Base-by-base conservation (phyloP, 768 basidiomycete species). In the Sutorius australiensis region DNA sequence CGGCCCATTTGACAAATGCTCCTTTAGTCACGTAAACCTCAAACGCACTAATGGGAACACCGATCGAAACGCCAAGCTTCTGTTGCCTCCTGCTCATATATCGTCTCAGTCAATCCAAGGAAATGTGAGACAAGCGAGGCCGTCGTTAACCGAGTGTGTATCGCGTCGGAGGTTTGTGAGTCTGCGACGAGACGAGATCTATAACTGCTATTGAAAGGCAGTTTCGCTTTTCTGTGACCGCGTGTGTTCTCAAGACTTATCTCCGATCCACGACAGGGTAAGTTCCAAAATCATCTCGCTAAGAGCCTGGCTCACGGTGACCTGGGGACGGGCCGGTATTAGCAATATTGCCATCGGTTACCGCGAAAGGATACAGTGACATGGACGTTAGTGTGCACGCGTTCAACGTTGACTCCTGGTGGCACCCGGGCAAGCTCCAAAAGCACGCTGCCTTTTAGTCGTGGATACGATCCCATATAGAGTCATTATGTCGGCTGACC, bases 41-140 rank as follows among this genome's bases (percentile, higher is more conserved):
- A 56, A 72, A 38, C 74, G 83, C 42, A 79, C 79, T 10, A 77
- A 76, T 54, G 75, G 86, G 51, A 83, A 83, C 58, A 83, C 78
- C 0, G 13, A 72, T 73, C 17, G 72, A 80, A 48, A 70, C 11
- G 65, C 80, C 43, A 84, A 84, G 62, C 86, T 83, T 0, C 55
- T 84, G 2, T 69, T 86, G 11, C 67, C 81, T 24, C 65, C 75
- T 13, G 79, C 76, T 13, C 80, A 82, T 58, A 54, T 38, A 78
- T 80, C 13, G 80, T 81, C 5, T 80, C 80, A 1, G 77, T 81
- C 21, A 70, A 77, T 42, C 72, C 72, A 2, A 67, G 69, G 5
- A 80, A 78, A 0, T 60, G 72, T 8, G 70, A 69, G 24, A 24
- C 24, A 24, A 24, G 24, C 24, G 4, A 24, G 24, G 24, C 24